Evolutionary conservation across 2,329 filamentous ascomycete species (phyloP).

Genomic region (Nakataea oryzae): DNA sequence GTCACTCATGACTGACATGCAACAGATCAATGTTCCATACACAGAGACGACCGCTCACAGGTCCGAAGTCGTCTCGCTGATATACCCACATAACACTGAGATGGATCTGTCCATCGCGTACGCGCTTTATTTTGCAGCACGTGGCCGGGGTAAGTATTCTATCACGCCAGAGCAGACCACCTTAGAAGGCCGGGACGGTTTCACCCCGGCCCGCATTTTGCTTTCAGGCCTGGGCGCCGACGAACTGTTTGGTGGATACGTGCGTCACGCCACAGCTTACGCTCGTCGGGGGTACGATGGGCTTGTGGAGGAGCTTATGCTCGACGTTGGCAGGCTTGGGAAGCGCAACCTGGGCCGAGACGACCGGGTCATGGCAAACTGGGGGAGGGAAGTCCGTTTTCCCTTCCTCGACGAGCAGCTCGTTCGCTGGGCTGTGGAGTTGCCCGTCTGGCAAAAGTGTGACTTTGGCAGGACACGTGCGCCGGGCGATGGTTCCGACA

Average conservation of each 20-base stretch:
- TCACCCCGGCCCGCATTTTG: conserved; percentile 68
- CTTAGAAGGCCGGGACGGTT: conserved; percentile 13
- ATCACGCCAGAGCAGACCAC: neutral
- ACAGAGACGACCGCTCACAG: conserved; percentile 61
- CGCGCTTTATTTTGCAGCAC: conserved; percentile 89
- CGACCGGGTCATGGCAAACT: conserved; percentile 82
- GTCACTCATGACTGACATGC: neutral
- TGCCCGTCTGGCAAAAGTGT: conserved; percentile 76
- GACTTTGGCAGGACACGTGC: conserved; percentile 53
- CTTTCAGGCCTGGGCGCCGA: conserved; percentile 91
- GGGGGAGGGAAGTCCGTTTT: conserved; percentile 80
- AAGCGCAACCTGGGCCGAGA: conserved; percentile 93
- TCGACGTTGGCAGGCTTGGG: conserved; percentile 78
- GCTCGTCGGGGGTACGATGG: conserved; percentile 56
- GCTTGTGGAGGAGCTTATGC: conserved; percentile 69
- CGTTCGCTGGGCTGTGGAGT: conserved; percentile 66
- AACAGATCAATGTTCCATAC: conserved; percentile 71
- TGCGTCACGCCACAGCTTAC: conserved; percentile 71
- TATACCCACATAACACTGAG: conserved; percentile 90
- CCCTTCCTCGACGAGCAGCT: conserved; percentile 84
- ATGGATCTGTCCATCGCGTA: conserved; percentile 95
- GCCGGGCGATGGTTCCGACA: conserved; percentile 17
- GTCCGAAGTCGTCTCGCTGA: conserved; percentile 60
- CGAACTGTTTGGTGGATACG: conserved; percentile 91
- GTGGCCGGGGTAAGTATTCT: conserved; percentile 50